Percentiles rank a stretch among this genome's conserved stretches.
phyloP scores from a whole-genome alignment of 2,329 filamentous ascomycete species.

The Hypomyces rosellus region DNA sequence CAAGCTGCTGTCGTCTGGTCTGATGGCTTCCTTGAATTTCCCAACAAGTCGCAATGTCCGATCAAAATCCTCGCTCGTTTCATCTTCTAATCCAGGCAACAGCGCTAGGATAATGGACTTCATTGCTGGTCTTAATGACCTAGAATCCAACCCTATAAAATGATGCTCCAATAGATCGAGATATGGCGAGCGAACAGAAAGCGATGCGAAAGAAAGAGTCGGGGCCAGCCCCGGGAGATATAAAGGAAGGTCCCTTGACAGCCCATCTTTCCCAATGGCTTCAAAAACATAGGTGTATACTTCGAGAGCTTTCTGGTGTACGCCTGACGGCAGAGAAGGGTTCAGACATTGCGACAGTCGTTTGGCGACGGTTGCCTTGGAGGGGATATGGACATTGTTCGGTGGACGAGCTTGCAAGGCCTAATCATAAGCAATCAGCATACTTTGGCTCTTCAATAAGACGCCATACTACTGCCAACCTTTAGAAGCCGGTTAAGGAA shows the following conservation, averaged over 20 bases:
- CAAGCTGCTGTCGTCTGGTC: conserved; percentile 44
- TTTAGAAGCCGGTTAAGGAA: conserved; percentile 88
- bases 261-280: conserved; percentile 71
- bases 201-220: conserved; percentile 87
- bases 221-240: conserved; percentile 87
- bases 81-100: conserved; percentile 87
- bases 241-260: conserved; percentile 75
- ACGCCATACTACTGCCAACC: conserved; percentile 40
- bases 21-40: conserved; percentile 64
- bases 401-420: conserved; percentile 81
- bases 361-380: conserved; percentile 78
- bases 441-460: neutral
- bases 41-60: conserved; percentile 73
- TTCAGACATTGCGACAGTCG: conserved; percentile 93
- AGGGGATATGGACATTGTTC: conserved; percentile 65
- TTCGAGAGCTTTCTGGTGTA: conserved; percentile 95
- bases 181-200: conserved; percentile 81
- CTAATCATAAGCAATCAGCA: conserved; percentile 36
- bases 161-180: conserved; percentile 77
- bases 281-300: conserved; percentile 88
- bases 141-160: conserved; percentile 64
- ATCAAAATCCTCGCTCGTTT: conserved; percentile 96
- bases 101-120: conserved; percentile 87
- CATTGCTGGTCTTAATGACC: conserved; percentile 74
- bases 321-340: conserved; percentile 84